Conservation (phyloP, 2,329 filamentous ascomycete genomes). For the Thielaviopsis euricoi region DNA sequence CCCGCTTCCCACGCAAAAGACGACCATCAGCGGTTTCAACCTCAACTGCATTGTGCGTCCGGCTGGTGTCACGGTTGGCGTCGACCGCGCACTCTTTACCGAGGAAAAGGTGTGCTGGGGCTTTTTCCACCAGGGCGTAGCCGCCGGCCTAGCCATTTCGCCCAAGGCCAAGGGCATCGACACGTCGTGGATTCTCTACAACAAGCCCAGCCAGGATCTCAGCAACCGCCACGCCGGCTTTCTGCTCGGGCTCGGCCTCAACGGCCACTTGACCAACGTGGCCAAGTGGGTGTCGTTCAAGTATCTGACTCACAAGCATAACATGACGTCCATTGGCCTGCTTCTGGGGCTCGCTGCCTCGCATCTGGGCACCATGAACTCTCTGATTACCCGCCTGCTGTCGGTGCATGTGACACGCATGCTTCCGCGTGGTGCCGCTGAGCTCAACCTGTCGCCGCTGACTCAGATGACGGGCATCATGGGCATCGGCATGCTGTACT, state of each 20-base stretch:
- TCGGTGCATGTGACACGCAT: conserved; percentile 94
- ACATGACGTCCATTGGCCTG: conserved; percentile 96
- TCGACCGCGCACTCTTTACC: conserved; percentile 71
- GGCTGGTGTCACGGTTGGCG: conserved; percentile 80
- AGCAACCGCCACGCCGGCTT: conserved; percentile 96
- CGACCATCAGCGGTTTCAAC: conserved; percentile 79
- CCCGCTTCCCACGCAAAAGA: conserved; percentile 82
- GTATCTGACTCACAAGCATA: conserved; percentile 96
- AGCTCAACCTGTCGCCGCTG: conserved; percentile 80
- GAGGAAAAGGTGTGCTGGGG: conserved; percentile 98
- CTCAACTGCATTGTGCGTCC: conserved; percentile 85
- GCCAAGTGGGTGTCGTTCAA: conserved; percentile 99
- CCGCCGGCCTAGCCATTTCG: conserved; percentile 84
- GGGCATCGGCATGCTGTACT: conserved; percentile 90
- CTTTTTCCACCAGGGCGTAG: conserved; percentile 92
- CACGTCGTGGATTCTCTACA: conserved; percentile 97
- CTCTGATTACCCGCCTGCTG: conserved; percentile 75
- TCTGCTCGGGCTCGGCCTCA: conserved; percentile 74
- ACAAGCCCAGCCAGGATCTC: conserved; percentile 72
- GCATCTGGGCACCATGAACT: conserved; percentile 94
- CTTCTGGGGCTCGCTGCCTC: conserved; percentile 83
- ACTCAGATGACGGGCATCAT: conserved; percentile 94
- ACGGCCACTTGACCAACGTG: conserved; percentile 83
- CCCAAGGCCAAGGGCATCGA: conserved; percentile 84
- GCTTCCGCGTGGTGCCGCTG: conserved; percentile 79